phyloP scores from a whole-genome alignment of 257 asterid genomes.

The Solanum okadae region DNA sequence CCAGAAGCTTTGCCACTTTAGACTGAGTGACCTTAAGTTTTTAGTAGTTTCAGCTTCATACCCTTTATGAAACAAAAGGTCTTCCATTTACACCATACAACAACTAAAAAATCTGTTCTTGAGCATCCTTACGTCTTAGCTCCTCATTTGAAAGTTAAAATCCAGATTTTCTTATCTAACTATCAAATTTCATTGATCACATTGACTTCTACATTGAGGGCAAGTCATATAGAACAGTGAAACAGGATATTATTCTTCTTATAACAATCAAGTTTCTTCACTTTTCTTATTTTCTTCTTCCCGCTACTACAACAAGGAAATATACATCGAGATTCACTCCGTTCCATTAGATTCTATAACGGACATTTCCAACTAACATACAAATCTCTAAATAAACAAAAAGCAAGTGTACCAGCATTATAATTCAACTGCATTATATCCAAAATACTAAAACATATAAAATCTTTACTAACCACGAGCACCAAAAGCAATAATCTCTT shows the following conservation, averaged over 20 bases:
- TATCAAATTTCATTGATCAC: background rate
- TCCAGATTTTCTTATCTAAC: background rate
- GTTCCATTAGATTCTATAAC: background rate
- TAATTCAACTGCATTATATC: background rate
- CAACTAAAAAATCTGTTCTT: background rate
- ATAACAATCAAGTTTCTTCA: background rate
- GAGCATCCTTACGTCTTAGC: background rate
- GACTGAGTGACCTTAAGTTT: background rate
- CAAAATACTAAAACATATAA: background rate
- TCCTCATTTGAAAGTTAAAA: background rate
- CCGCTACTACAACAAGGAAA: background rate
- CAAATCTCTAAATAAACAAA: background rate
- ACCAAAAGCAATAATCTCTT: constrained; percentile 70
- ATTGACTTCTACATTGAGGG: background rate
- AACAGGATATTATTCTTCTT: background rate
- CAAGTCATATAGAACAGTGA: background rate
- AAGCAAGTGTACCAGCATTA: background rate
- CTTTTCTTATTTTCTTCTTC: background rate
- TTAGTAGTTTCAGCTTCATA: background rate
- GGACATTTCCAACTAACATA: background rate
- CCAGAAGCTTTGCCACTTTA: background rate
- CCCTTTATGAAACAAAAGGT: background rate
- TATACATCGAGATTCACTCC: background rate
- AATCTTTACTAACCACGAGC: constrained; percentile 41
- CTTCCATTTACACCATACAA: background rate